Conservation (phyloP, 768 basidiomycete species). For the Gymnopilus dilepis region DNA sequence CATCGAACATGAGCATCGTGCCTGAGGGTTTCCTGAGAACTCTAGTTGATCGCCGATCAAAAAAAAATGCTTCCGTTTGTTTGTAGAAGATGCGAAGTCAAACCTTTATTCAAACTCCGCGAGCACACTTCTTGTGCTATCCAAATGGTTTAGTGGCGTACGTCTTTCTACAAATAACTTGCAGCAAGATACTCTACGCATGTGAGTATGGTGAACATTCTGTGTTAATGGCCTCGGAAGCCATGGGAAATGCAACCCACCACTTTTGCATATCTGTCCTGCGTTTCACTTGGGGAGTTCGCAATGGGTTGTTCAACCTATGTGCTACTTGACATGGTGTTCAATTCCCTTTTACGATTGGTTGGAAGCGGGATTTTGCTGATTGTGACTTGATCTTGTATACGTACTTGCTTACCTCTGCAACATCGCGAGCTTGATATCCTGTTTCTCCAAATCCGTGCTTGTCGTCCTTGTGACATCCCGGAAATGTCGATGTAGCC, state of each 20-base stretch:
- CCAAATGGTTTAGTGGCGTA: constrained; percentile 45
- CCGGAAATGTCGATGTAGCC: background rate
- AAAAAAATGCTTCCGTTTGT: constrained; percentile 41
- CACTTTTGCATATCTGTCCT: constrained; percentile 26
- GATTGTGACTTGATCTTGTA: too few species aligned
- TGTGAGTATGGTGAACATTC: constrained; percentile 24
- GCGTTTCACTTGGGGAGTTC: constrained; percentile 23
- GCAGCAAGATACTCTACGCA: constrained; percentile 16
- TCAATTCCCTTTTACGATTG: too few species aligned
- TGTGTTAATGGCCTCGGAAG: constrained; percentile 26
- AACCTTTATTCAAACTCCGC: constrained; percentile 35
- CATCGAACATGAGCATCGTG: constrained; percentile 36
- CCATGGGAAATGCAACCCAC: constrained; percentile 32
- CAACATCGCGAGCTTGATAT: too few species aligned
- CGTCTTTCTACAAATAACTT: constrained; percentile 31
- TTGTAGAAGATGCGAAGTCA: constrained; percentile 23
- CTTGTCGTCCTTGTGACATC: background rate
- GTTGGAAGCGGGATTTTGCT: too few species aligned
- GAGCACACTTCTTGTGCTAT: constrained; percentile 27
- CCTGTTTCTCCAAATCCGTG: background rate
- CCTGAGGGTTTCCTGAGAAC: constrained; percentile 32
- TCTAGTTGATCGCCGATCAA: constrained; percentile 71
- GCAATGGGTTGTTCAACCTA: background rate
- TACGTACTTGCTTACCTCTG: too few species aligned
- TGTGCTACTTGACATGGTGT: too few species aligned